Evolutionary conservation across 2,329 filamentous ascomycete genomes (phyloP), one percentile per base, ranked within the genome.

Genomic region (Davidsoniella neocaledoniae): DNA sequence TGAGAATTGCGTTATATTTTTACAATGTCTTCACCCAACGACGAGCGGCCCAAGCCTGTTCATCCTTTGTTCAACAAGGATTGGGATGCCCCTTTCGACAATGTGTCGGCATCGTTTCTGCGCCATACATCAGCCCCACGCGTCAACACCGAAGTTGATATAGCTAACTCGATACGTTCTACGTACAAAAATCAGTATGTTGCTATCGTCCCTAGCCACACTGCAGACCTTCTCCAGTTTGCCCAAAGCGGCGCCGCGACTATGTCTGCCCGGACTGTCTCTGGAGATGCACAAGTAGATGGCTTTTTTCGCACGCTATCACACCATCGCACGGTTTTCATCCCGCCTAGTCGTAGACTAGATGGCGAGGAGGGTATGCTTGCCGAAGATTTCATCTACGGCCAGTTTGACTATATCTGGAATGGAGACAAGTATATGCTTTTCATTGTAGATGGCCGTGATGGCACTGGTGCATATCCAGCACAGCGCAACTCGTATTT

Each of bases 331-430:
- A 67, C 63, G 39, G 23, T 59, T 10, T 72, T 69, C 56, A 2
- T 62, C 5, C 63, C 68, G 1, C 66, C 68, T 0, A 54, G 59
- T 5, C 61, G 65, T 2, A 66, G 69, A n/a, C 58, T 68, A 50
- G 62, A 66, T 46, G 66, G 65, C 19, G 58, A 57, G 49, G 54
- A 54, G 2, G 68, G 68, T 10, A 53, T 53, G 2, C 55, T 71
- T 17, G 60, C 50, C 1, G 58, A 62, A 37, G 47, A 55, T 5
- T 49, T 65, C 9, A 51, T 60, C 23, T 70, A 66, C 54, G 65
- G 60, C 55, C 68, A 68, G 57, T 70, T 66, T 54, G 48, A 64
- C 19, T 70, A 68, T 58, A 58, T 56, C 39, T 71, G 68, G 68
- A 51, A 60, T n/a, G 60, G 53, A 33, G 46, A 60, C 6, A 65